These are phyloP conservation scores for Paramecium biaurelia DNA, from an alignment of 73 alveolate genomes.

Conservation along the genomic window DNA sequence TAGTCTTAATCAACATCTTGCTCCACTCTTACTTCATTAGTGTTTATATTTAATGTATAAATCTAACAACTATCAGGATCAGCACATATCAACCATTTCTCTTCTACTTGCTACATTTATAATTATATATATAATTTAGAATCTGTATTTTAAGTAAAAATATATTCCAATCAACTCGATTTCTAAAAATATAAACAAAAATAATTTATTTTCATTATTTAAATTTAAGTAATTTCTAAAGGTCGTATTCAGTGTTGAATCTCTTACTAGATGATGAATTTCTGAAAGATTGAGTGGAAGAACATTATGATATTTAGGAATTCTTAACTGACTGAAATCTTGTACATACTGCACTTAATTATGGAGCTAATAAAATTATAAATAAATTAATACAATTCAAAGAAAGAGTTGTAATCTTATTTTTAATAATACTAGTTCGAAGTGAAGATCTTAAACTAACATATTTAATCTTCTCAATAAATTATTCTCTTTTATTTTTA, in stretches of 20 bases:
- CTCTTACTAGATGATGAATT: not conserved
- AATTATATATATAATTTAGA: not conserved
- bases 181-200: not conserved
- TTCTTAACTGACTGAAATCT: not conserved
- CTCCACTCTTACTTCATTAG: not conserved
- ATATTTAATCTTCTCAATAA: not conserved
- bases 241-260: not conserved
- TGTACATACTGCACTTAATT: not conserved
- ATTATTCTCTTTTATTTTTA: not conserved
- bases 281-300: not conserved
- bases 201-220: not conserved
- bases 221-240: not conserved
- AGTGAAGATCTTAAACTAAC: not conserved
- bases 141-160: not conserved
- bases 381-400: not conserved
- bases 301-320: not conserved
- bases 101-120: not conserved
- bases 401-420: not conserved
- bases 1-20: conserved; percentile 1
- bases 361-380: not conserved
- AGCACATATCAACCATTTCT: conserved; percentile 33
- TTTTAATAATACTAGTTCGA: not conserved
- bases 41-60: conserved; percentile 1
- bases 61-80: conserved; percentile 42
- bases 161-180: not conserved